Base-by-base conservation (phyloP, 768 basidiomycete genomes). In the Lanmaoa rubissima region DNA sequence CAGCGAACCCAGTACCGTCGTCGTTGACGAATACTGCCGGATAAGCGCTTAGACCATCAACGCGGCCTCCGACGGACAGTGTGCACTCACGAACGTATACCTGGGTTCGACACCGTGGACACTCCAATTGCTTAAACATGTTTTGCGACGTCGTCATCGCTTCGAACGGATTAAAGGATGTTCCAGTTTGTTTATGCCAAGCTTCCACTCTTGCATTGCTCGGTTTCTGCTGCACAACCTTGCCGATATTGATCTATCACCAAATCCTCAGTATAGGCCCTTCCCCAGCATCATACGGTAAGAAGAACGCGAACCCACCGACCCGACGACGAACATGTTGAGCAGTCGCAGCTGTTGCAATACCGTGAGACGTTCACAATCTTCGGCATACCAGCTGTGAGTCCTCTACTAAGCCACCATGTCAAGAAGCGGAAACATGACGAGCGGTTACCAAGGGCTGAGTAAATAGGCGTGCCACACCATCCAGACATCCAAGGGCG, bases 1-100 rank as follows among this genome's bases (percentile, higher is more conserved):
- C 81, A 0, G 78, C 64, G 51, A 82, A 85, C 0, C 84, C 84
- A 1, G 74, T 76, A 1, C 77, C 79, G 0, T 65, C 57, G 7
- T 61, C 63, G 5, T 68, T 77, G 52, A 78, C 58, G 38, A 78
- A 77, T 2, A 75, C 82, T 84, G 31, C 42, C 47, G 5, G 31
- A 46, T 17, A n/a, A 48, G 10, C 17, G n/a, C 26, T 50, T 48
- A 39, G 43, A 31, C 12, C 14, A 5, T 42, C 24, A 36, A 32
- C 21, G 11, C 1, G 7, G 10, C 16, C 28, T 19, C 48, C 28
- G 21, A 51, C 24, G 39, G 31, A 24, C 4, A 17, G 9, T 2
- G 35, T 16, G 34, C n/a, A 68, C 77, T 65, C 63, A 78, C 76
- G 69, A 32, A 59, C 64, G 28, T 62, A 64, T 48, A 68, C 58